Base-by-base conservation (phyloP, 106 monocot genomes). In the Dioscorea alata region DNA sequence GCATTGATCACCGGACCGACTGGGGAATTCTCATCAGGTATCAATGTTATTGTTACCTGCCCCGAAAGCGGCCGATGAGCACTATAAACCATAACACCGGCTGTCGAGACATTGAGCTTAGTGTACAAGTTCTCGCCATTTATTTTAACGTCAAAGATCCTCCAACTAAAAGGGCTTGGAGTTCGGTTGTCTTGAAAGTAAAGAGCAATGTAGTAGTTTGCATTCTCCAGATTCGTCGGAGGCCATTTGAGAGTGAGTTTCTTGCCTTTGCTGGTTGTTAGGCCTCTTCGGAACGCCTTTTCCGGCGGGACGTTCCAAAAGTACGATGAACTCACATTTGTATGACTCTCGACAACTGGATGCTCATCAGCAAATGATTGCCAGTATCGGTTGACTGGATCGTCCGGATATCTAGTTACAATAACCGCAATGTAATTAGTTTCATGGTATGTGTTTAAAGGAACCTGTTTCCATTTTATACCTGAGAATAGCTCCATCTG, bases 371-470 rank as follows among this genome's bases (percentile, higher is more conserved):
- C 57, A 76, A 81, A 92, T 12, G 92, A 66, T 70, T 86, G 80
- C 92, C 89, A 97, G 78, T 78, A 82, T 60, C 96, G 88, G 82
- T 97, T 89, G 92, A 78, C 92, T 35, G 80, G 80, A 79, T 92
- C 96, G 70, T 82, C 88, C 64, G 89, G 92, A 75, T 89, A 97
- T 57, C 96, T 92, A 84, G 58, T 79, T 64, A 67, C 61, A 71
- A 5, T 10, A 42, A 42, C 42, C 42, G 10, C 42, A 42, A 10
- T 42, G 42, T 3, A 28, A 28, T 42, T 42, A 42, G 9, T 42
- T 42, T 42, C 42, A 42, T 42, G 5, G 0, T 42, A 42, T 42
- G 10, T 42, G 10, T 42, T 42, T 42, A 42, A 6, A 28, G 28
- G 28, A 28, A 28, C 3, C 28, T 1, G 28, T 28, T 28, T 28